Evolutionary conservation across 495 filamentous ascomycete species (phyloP), one percentile per base, ranked within the genome.

Genomic region (Penicillium odoratum): DNA sequence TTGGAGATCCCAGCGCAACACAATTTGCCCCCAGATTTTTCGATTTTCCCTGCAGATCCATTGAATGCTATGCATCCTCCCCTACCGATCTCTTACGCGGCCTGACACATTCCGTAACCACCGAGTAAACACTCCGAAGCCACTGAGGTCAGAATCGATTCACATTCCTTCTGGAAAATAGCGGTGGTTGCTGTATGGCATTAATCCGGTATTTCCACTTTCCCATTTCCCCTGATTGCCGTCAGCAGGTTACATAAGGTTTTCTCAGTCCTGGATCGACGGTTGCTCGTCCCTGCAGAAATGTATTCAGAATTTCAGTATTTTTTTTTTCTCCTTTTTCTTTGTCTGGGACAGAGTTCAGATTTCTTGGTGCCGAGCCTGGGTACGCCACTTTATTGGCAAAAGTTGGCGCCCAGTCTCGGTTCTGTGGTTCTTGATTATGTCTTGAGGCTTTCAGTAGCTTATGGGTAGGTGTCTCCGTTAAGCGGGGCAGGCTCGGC

Each of bases 151-250:
- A 40, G 7, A 33, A 33, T 6, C 31, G 5, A 11, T 40, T 48
- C 44, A 48, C 53, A 56, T 56, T 48, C 33, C 45, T 56, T 56
- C 53, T 10, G 18, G 53, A 56, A 56, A 25, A 56, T 48, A 36
- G 45, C 34, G 15, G 44, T 40, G 53, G 53, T 56, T 56, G 53
- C 53, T 15, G 38, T 40, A 7, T 13, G 15, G 38, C n/a, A 40
- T 40, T 40, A 6, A 16, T 40, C 38, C 38, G 38, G 38, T 40
- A 40, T 40, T 16, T 40, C 38, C 38, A 15, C 13, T 40, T 15
- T 15, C 38, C 4, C 3, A 40, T n/a, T 16, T 13, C n/a, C 15
- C 21, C 21, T 21, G 21, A 21, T 21, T 21, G 21, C 38, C 38
- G 38, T 53, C 34, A 21, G 38, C 34, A 30, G 21, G 9, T 4